Base-by-base conservation (phyloP, 768 basidiomycete genomes). In the Nidula microcarpa region DNA sequence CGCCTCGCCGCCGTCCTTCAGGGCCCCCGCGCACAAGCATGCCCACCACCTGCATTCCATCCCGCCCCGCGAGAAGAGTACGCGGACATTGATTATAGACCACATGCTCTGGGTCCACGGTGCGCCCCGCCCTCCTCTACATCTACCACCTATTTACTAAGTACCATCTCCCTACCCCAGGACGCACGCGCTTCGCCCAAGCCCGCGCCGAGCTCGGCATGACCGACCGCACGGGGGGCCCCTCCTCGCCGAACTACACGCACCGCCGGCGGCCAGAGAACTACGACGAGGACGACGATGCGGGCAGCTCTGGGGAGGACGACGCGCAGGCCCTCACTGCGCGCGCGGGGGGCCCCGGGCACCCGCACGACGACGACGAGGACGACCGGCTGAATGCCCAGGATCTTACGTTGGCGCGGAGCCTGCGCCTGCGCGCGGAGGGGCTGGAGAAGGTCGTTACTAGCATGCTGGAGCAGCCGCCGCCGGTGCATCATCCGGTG, bases 31-130 rank as follows among this genome's bases (percentile, higher is more conserved):
- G 1, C 91, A 93, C 68, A 90, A 87, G 59, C 89, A 92, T 75
- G 91, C 91, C 0, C 91, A 93, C 65, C 89, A 93, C 64, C 70
- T 93, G 1, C 91, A 94, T 64, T 84, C 88, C 2, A 92, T 94
- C 33, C 91, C 91, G 2, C 91, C 89, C 2, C 73, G 89, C 37
- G 91, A 94, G 68, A 94, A 93, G 74, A 89, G 87, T n/a, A 92
- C 91, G 6, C 76, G 90, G 33, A 93, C 90, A 8, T 75, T 93
- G 53, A 94, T 93, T 60, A 83, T 94, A 52, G 91, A 94, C 68
- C 88, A 93, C 68, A 84, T 91, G 78, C 73, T 92, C 47, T 93
- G 88, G 89, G 87, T 86, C 6, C 91, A 93, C 67, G 78, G 78
- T 77, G 47, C 5, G 69, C 37, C 34, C 33, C 30, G 41, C 18